phyloP scores from a whole-genome alignment of 352 stramenopile species.

The Pythium biforme region DNA sequence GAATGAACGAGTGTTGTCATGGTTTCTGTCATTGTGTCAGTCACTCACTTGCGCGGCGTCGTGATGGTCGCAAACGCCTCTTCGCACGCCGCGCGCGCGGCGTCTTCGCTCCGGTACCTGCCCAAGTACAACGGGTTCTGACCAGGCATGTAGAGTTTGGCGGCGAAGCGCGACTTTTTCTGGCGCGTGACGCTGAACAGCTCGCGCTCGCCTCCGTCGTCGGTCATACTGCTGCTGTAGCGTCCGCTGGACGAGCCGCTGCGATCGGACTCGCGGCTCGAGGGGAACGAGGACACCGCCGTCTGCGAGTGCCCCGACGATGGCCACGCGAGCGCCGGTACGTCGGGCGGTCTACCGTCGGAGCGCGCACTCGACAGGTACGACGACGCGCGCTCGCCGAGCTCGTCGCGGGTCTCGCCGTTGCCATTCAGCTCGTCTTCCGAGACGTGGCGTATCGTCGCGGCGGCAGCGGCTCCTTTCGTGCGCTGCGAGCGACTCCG shows the following conservation, averaged over 20 bases:
- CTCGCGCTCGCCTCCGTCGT: slow-evolving; percentile 25
- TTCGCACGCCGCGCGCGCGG: slow-evolving; percentile 58
- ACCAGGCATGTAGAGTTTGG: slow-evolving; percentile 53
- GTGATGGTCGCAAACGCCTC: slow-evolving; percentile 51
- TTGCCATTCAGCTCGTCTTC: slow-evolving; percentile 22
- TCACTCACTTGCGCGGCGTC: slow-evolving; percentile 53
- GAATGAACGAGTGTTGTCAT: too few species aligned
- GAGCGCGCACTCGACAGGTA: slow-evolving; percentile 24
- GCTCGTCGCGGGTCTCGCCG: slow-evolving; percentile 19
- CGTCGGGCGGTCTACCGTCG: slow-evolving; percentile 9
- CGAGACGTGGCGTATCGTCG: slow-evolving; percentile 43
- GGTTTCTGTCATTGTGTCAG: not conserved
- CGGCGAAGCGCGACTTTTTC: slow-evolving; percentile 62
- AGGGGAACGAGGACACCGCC: too few species aligned
- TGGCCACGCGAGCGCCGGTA: not conserved
- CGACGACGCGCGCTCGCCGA: slow-evolving; percentile 29
- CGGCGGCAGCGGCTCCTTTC: not conserved
- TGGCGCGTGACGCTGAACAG: slow-evolving; percentile 55
- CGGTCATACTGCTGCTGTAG: slow-evolving; percentile 4
- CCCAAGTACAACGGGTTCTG: slow-evolving; percentile 73
- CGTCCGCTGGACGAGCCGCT: slow-evolving; percentile 18
- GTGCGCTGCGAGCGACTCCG: slow-evolving; percentile 40
- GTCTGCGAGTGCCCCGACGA: not conserved
- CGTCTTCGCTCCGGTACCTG: slow-evolving; percentile 61
- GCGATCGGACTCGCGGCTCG: slow-evolving; percentile 15